Percentiles rank a stretch among this genome's conserved stretches.
Evolutionary conservation across 768 basidiomycete genomes (phyloP).

Genomic region (Coprinopsis marcescibilis): DNA sequence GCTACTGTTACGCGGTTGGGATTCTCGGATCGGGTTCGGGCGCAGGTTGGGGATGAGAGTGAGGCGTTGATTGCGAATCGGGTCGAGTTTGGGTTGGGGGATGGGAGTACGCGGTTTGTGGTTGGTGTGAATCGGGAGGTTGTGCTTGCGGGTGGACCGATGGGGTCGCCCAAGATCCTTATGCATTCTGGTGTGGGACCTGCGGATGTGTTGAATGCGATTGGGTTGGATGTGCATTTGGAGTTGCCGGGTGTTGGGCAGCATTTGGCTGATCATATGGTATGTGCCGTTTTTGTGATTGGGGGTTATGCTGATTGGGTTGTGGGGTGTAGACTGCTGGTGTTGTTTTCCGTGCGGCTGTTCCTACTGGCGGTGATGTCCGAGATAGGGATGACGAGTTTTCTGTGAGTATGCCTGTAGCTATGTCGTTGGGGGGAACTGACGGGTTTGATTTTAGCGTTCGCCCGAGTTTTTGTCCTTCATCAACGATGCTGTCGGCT

Average conservation of each 20-base stretch:
- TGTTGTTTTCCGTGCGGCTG: constrained; percentile 19
- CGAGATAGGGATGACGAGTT: constrained; percentile 23
- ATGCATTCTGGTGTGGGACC: constrained; percentile 52
- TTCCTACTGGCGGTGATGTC: constrained; percentile 31
- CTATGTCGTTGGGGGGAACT: background rate
- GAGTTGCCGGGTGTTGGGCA: constrained; percentile 52
- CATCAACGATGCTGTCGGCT: constrained; percentile 60
- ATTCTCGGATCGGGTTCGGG: constrained; percentile 39
- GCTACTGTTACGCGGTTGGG: constrained; percentile 49
- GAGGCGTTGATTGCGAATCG: background rate
- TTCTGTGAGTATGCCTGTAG: constrained; percentile 18
- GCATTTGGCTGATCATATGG: constrained; percentile 49
- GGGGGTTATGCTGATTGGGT: background rate
- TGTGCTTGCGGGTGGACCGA: constrained; percentile 39
- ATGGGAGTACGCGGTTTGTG: constrained; percentile 27
- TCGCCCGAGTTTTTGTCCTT: constrained; percentile 42
- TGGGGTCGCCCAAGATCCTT: constrained; percentile 46
- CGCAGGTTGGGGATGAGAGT: constrained; percentile 36
- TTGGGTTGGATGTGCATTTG: constrained; percentile 32
- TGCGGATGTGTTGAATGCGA: constrained; percentile 35
- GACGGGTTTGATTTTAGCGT: constrained; percentile 15
- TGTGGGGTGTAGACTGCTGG: constrained; percentile 20
- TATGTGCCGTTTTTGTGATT: constrained; percentile 13
- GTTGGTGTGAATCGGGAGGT: constrained; percentile 40
- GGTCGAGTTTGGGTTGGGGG: constrained; percentile 7